Base-by-base conservation (phyloP, 2,329 filamentous ascomycete species). In the Nectriaceae sp. region DNA sequence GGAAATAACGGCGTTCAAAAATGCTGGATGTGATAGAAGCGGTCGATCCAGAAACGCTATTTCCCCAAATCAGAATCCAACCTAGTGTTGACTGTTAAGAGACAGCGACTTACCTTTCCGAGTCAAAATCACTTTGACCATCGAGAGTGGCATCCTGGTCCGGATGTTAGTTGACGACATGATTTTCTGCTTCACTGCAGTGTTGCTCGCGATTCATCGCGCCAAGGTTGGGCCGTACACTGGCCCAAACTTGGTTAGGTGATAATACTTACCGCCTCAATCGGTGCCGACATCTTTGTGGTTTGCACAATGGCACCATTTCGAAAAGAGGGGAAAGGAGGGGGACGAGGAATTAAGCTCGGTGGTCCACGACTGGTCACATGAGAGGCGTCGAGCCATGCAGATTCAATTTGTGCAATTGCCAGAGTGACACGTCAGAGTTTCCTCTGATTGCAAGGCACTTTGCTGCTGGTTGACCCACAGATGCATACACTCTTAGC, bases 21-120 rank as follows among this genome's bases (percentile, higher is more conserved):
- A 61, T 57, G 11, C 58, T 61, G 1, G 58, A 61, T 0, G 58
- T 53, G 3, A 61, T 60, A 6, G 58, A 61, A 0, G 58, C 47
- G 1, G 58, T 61, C 0, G 49, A 53, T 4, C 57, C 55, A 2
- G 19, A 26, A 11, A 55, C 53, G 2, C 57, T 60, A 4, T 3
- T 2, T 3, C 11, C 2, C 15, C 0, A 4, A 26, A 60, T n/a
- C n/a, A n/a, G n/a, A n/a, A 60, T 49, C 10, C 15, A 31, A 11
- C 0, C 2, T 4, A 11, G 21, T 15, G 6, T 3, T 1, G 2
- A 31, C 26, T 8, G 26, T 15, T 31, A 31, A 3, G 4, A 4
- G 1, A 2, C 0, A 2, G 4, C 4, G 6, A 29, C 4, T 4
- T 43, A 54, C 57, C 49, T 56, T 11, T 54, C 49, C 11, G 35